phyloP scores from a whole-genome alignment of 2,329 filamentous ascomycete species.

The Alternaria gansuensis region DNA sequence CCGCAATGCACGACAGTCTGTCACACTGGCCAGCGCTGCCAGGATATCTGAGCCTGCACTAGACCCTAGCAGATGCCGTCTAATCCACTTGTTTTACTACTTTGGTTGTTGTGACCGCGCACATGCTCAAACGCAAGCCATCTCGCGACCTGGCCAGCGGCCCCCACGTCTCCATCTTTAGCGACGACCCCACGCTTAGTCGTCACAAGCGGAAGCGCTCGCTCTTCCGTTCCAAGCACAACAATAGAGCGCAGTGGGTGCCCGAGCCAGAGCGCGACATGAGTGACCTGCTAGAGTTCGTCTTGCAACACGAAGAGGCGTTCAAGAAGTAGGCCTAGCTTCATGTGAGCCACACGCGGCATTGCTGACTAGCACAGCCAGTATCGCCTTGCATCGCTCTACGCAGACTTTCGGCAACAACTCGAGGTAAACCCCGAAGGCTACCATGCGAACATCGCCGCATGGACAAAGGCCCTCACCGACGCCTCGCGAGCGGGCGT shows the following conservation, averaged over 20 bases:
- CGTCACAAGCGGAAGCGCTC: conserved; percentile 34
- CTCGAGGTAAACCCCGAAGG: conserved; percentile 82
- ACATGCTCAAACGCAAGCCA: conserved; percentile 41
- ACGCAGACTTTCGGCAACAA: conserved; percentile 83
- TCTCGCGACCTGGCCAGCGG: conserved; percentile 23
- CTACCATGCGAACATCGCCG: conserved; percentile 79
- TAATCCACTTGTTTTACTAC: conserved; percentile 4
- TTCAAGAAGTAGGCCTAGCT: conserved; percentile 54
- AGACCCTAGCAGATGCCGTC: conserved; percentile 10
- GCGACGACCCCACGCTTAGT: conserved; percentile 28
- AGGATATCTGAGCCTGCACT: conserved; percentile 12
- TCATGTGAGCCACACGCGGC: not conserved
- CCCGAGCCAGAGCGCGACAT: conserved; percentile 54
- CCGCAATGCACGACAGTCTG: conserved; percentile 9
- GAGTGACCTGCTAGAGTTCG: conserved; percentile 73
- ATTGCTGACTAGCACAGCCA: conserved; percentile 56
- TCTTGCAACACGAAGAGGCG: conserved; percentile 60
- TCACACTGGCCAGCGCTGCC: conserved; percentile 1
- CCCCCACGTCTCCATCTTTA: conserved; percentile 37
- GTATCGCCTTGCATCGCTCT: conserved; percentile 82
- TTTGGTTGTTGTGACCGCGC: conserved; percentile 11
- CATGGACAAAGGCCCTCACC: conserved; percentile 80
- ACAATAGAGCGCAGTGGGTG: conserved; percentile 31
- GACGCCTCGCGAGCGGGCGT: conserved; percentile 72
- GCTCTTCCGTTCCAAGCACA: conserved; percentile 35